phyloP scores from a whole-genome alignment of 345 rosid species.

The Cardiospermum halicacabum region DNA sequence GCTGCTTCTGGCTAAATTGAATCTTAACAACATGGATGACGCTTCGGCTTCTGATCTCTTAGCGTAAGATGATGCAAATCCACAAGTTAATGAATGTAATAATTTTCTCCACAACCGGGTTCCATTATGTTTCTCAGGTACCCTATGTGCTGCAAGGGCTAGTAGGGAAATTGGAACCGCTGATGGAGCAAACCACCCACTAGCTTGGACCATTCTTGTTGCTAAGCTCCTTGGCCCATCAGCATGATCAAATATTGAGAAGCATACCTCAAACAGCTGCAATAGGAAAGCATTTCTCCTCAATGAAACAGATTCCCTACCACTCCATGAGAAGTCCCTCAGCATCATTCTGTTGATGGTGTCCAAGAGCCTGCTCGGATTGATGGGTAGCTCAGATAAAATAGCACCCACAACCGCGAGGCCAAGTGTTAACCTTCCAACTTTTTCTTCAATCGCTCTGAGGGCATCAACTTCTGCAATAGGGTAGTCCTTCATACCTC shows the following conservation, averaged over 20 bases:
- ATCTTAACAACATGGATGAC: slow-evolving; percentile 72
- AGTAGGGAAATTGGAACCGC: slow-evolving; percentile 65
- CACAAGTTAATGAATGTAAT: slow-evolving; percentile 57
- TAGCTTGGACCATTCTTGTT: slow-evolving; percentile 79
- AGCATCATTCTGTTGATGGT: slow-evolving; percentile 83
- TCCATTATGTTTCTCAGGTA: slow-evolving; percentile 65
- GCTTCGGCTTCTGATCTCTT: slow-evolving; percentile 80
- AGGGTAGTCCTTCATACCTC: slow-evolving; percentile 55
- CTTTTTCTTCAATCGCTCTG: slow-evolving; percentile 75
- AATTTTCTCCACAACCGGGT: slow-evolving; percentile 52
- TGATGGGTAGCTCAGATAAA: slow-evolving; percentile 83
- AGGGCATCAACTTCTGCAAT: slow-evolving; percentile 66
- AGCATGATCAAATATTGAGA: slow-evolving; percentile 90
- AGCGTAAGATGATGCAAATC: slow-evolving; percentile 52
- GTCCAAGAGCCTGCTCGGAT: slow-evolving; percentile 80
- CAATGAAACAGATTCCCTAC: slow-evolving; percentile 40
- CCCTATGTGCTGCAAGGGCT: slow-evolving; percentile 69
- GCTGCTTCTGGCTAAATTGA: slow-evolving; percentile 72
- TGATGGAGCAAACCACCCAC: slow-evolving; percentile 94
- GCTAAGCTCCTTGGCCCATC: slow-evolving; percentile 90
- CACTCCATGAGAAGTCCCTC: slow-evolving; percentile 57
- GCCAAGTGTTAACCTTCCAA: slow-evolving; percentile 73
- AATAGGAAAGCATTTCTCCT: slow-evolving; percentile 57
- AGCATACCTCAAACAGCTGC: slow-evolving; percentile 91
- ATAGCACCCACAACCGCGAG: slow-evolving; percentile 79